phyloP scores from a whole-genome alignment of 2,329 filamentous ascomycete genomes.

The Fusarium brevicatenulatum region DNA sequence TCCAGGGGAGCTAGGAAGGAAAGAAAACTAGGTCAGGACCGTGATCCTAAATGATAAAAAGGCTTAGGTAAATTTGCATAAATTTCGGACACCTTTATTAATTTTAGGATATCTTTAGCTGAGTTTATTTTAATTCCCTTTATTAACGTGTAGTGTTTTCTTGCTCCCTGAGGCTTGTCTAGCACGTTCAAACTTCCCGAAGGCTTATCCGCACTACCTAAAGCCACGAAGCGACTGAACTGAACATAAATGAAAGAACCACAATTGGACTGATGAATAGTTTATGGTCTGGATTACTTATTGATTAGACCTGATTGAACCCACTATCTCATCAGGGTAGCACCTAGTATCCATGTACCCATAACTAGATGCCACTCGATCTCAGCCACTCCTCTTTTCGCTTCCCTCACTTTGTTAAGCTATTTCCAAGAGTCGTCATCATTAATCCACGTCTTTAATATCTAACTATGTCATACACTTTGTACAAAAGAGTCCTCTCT shows the following conservation, averaged over 20 bases:
- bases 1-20: neutral
- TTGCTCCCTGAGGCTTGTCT: neutral
- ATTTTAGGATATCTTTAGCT: too few species aligned
- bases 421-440: slow-evolving; percentile 37
- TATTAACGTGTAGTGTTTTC: too few species aligned
- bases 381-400: neutral
- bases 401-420: neutral
- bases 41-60: too few species aligned
- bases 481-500: slow-evolving; percentile 35
- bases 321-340: neutral
- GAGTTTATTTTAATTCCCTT: too few species aligned
- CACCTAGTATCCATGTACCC: neutral
- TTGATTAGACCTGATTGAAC: neutral
- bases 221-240: neutral
- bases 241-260: neutral
- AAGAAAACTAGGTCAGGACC: too few species aligned
- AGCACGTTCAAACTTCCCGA: slow-evolving; percentile 1
- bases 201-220: slow-evolving; percentile 19
- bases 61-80: too few species aligned
- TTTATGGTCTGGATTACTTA: neutral
- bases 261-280: neutral
- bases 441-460: slow-evolving; percentile 38
- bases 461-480: slow-evolving; percentile 39
- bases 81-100: too few species aligned
- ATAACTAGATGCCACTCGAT: neutral